Evolutionary conservation across 495 filamentous ascomycete species (phyloP), one percentile per base, ranked within the genome.

Genomic region (Cairneyella variabilis): DNA sequence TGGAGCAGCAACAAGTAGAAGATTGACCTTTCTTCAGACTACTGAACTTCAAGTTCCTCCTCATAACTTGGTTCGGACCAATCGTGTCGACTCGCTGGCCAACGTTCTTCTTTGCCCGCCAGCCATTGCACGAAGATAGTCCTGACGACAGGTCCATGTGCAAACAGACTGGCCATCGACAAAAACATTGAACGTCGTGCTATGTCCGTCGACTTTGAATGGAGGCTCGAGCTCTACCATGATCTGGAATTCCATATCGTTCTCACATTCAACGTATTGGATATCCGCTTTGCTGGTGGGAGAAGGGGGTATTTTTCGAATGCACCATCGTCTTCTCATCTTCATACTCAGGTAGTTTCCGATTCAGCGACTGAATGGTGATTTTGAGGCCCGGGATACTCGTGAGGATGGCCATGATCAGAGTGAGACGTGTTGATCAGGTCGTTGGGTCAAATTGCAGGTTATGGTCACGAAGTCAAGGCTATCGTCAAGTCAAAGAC

Each of bases 321-420:
- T 2, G 43, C 40, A 21, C 34, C 41, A 2, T 46, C 34, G 30
- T 62, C 16, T 0, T n/a, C n/a, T 65, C 61, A 25, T 70, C 54
- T 1, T 66, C 55, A 40, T 71, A 73, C 9, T 74, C 71, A 2
- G 39, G 18, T 3, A 63, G 51, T 2, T 57, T 51, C 28, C 28
- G n/a, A 0, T 57, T 65, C 11, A 60, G 51, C 5, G 68, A 58
- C 3, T 49, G 20, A 8, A 75, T 49, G 10, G 39, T 58, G 21
- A 65, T 57, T 47, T 62, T 45, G 3, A 73, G 20, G 38, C 67
- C 67, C 0, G 64, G 61, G n/a, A 68, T 20, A 8, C 34, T 23
- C 11, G 58, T 20, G n/a, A 69, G 38, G 37, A 72, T 54, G 0
- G 70, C 70, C 69, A 74, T 73, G 4, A 12, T 57, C 16, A 23